Evolutionary conservation across 768 basidiomycete genomes (phyloP), one percentile per base, ranked within the genome.

Genomic region (Panellus pusillus): DNA sequence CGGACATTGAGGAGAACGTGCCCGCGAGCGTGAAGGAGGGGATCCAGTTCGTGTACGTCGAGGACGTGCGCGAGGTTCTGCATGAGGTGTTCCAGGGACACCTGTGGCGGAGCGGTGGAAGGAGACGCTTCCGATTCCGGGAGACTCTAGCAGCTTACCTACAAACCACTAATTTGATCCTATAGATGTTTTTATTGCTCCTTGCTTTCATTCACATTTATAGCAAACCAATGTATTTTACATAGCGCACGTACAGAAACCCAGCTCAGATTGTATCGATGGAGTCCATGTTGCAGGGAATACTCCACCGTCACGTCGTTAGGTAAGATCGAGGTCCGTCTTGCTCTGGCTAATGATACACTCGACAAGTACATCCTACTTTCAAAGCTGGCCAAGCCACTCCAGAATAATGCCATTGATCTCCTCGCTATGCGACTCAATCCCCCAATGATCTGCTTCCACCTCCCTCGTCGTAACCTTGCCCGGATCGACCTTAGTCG

Each of bases 1-100:
- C 91, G 0, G 96, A 98, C 65, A 95, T 99, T 29, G 93, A 98
- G 72, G 93, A 94, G 76, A 98, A 98, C 66, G 96, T 98, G 0
- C 94, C 93, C 0, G 87, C 86, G 62, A 94, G 93, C 63, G 95
- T 98, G 60, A 98, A 98, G 80, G 86, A 84, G 6, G 96, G 95
- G 18, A 94, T 98, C 55, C 81, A 84, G 44, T 93, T 99, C 60
- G 91, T 98, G 56, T 98, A 96, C 67, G 96, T 97, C 42, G 93
- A 97, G 65, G 89, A 91, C 63, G 92, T 97, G 51, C 80, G 79
- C 62, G 91, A 98, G 71, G 94, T 98, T 4, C 70, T 98, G 63
- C 77, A 84, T 52, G 92, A 94, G 70, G 91, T 91, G 38, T 98
- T 98, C 73, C 79, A 74, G 27, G 86, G 13, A 68, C 83, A 64